These are phyloP conservation scores for Naganishia sp. DNA, from an alignment of 1,284 basidiomycete species.

Conservation along the genomic window DNA sequence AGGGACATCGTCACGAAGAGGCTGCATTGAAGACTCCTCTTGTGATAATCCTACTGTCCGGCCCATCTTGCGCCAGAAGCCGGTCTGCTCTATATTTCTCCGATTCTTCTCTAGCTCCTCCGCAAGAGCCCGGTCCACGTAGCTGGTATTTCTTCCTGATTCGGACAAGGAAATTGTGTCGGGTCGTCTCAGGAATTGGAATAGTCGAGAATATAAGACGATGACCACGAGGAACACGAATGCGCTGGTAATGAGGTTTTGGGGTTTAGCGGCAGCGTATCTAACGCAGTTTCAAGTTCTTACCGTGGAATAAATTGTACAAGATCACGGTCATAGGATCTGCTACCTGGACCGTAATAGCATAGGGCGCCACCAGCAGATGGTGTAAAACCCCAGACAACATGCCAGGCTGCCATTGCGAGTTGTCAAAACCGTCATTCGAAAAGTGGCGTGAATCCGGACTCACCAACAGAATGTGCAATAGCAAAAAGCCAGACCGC, in stretches of 20 bases:
- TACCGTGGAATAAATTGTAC: conserved; percentile 49
- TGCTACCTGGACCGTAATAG: conserved; percentile 40
- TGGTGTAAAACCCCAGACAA: conserved; percentile 38
- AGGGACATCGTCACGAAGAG: not conserved
- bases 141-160: conserved; percentile 21
- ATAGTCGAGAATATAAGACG: conserved; percentile 45
- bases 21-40: not conserved
- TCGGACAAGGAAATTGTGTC: conserved; percentile 48
- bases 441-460: not conserved
- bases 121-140: not conserved
- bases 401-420: conserved; percentile 42
- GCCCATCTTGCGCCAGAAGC: conserved; percentile 1
- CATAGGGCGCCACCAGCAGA: conserved; percentile 41
- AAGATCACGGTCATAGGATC: conserved; percentile 42
- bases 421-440: conserved; percentile 4
- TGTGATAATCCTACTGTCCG: not conserved
- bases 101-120: conserved; percentile 9
- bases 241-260: conserved; percentile 31
- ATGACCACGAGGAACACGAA: conserved; percentile 46
- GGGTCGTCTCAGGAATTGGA: conserved; percentile 47
- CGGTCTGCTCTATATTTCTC: not conserved
- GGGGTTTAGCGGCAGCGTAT: not conserved
- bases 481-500: conserved; percentile 42
- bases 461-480: conserved; percentile 45
- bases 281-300: not conserved